These are phyloP conservation scores for Lasiodiplodia citricola DNA, from an alignment of 2,329 filamentous ascomycete species.

Conservation along the genomic window DNA sequence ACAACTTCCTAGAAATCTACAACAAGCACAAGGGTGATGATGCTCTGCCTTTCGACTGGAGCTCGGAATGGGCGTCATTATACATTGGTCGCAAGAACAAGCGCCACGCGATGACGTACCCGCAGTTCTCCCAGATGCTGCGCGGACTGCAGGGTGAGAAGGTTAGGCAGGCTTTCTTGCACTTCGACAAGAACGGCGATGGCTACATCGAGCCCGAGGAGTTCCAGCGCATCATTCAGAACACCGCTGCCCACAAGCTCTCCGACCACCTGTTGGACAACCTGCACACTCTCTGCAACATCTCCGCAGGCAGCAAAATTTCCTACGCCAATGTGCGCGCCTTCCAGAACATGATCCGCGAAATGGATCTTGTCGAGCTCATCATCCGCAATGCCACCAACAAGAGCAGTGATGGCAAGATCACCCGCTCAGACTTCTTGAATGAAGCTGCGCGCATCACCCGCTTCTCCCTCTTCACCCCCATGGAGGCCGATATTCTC, in stretches of 20 bases:
- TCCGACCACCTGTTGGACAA: constrained; percentile 94
- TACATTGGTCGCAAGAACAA: constrained; percentile 90
- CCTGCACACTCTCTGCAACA: constrained; percentile 91
- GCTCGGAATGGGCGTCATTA: constrained; percentile 92
- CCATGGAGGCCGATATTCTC: constrained; percentile 97
- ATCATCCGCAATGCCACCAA: constrained; percentile 85
- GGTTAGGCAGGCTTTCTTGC: constrained; percentile 91
- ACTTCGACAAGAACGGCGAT: constrained; percentile 88
- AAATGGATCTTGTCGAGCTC: constrained; percentile 96
- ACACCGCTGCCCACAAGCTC: constrained; percentile 93
- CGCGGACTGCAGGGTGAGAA: constrained; percentile 94
- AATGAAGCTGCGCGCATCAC: constrained; percentile 91
- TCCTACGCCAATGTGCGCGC: constrained; percentile 97
- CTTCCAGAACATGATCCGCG: constrained; percentile 96
- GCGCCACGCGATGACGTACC: constrained; percentile 90
- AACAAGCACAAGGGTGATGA: constrained; percentile 85
- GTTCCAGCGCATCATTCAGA: constrained; percentile 94
- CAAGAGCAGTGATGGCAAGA: constrained; percentile 87
- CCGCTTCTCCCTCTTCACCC: constrained; percentile 93
- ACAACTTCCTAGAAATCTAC: constrained; percentile 84
- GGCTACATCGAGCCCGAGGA: constrained; percentile 95
- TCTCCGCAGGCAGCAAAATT: constrained; percentile 87
- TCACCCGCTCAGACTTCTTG: constrained; percentile 90
- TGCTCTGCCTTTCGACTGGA: constrained; percentile 94
- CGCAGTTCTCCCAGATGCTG: constrained; percentile 97